Evolutionary conservation across 306 rosid species (phyloP).

Genomic region (Datisca glomerata): DNA sequence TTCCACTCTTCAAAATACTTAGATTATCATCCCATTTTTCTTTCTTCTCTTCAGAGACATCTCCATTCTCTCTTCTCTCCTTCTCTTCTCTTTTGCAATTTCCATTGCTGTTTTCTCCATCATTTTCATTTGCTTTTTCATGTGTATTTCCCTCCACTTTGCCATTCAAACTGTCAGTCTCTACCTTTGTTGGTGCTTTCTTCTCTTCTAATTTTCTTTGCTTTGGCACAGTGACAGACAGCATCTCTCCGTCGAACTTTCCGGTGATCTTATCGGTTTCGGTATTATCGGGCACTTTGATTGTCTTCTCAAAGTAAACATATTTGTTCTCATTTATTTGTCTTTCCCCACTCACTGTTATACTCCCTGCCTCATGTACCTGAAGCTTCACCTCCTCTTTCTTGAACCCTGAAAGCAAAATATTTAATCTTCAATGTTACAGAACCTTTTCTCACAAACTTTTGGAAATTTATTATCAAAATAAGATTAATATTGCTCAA

Average conservation of each 20-base stretch:
- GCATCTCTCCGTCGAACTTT: constrained; percentile 43
- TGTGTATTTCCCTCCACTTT: too few species aligned
- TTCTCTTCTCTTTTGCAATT: too few species aligned
- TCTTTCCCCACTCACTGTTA: constrained; percentile 41
- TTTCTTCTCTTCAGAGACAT: not conserved
- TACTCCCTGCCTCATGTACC: constrained; percentile 18
- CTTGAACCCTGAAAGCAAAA: constrained; percentile 29
- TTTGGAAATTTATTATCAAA: too few species aligned
- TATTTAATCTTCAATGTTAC: not conserved
- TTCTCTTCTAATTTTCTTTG: constrained; percentile 14
- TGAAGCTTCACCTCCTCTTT: constrained; percentile 46
- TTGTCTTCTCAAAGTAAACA: constrained; percentile 26
- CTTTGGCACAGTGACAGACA: constrained; percentile 43
- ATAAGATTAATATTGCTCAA: too few species aligned
- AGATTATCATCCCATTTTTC: constrained; percentile 34
- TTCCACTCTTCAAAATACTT: constrained; percentile 15
- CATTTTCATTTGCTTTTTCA: too few species aligned
- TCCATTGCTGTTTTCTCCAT: too few species aligned
- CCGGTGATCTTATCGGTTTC: constrained; percentile 31
- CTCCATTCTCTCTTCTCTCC: constrained; percentile 8
- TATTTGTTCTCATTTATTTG: constrained; percentile 22
- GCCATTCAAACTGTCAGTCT: too few species aligned
- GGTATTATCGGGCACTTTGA: constrained; percentile 29
- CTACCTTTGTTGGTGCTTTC: too few species aligned
- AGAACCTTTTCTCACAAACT: too few species aligned